Evolutionary conservation across 345 rosid species (phyloP), one percentile per base, ranked within the genome.

Genomic region (Camelina hispida): DNA sequence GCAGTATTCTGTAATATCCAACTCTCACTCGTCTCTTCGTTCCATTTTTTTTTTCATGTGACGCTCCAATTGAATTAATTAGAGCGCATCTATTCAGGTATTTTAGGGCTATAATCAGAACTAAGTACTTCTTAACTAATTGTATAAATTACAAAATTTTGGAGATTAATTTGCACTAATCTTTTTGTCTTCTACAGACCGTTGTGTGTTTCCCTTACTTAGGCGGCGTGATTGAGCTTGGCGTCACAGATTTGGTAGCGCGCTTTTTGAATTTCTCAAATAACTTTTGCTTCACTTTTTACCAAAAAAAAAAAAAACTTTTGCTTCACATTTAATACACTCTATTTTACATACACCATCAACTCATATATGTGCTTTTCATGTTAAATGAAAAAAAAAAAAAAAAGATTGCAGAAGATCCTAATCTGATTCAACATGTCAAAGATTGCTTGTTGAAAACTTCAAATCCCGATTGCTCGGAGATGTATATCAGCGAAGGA

Each of bases 1-100:
- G n/a, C 40, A 15, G 17, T 58, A 14, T 14, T 14, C 23, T 34
- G 0, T 58, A 34, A 40, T 43, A 34, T 32, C 43, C 23, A 58
- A n/a, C 34, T 34, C 62, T 58, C 43, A 58, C 43, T 9, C 15
- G 10, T 30, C 18, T 53, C 16, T 20, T 51, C 30, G 30, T 20
- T 20, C 56, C 56, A 23, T 16, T 8, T 16, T 4, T 28, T 32
- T 34, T 34, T 58, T 5, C 61, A 56, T 58, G 22, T 58, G 62
- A 58, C 23, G 43, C 23, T 58, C 62, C 1, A 58, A 7, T 22
- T 15, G 43, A 34, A 58, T 63, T 28, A 28, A 28, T 35, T 66
- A 91, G 97, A 91, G 97, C 77, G 97, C 97, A 37, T 85, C 89
- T 61, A 89, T 91, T 83, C 93, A 87, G 95, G 97, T 91, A 82